phyloP scores from a whole-genome alignment of 129 eudicot species.

The Flaveria linearis region DNA sequence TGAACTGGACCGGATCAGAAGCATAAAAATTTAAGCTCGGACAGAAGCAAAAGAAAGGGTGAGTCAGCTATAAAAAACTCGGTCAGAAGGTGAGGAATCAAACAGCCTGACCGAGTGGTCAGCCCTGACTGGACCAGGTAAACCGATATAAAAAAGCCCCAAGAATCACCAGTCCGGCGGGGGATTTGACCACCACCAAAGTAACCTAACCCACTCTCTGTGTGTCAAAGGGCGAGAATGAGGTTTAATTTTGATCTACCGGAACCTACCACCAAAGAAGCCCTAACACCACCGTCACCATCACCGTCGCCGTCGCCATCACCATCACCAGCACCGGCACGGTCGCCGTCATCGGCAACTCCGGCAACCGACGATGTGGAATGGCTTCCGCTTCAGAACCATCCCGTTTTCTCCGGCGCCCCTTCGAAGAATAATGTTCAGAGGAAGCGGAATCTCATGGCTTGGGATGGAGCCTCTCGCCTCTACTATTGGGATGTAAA shows the following conservation, averaged over 20 bases:
- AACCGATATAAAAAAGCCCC: too few relatives aligned
- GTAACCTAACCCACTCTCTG: background rate
- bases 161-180: background rate
- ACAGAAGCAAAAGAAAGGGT: too few relatives aligned
- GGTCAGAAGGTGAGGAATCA: too few relatives aligned
- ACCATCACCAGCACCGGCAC: constrained; percentile 15
- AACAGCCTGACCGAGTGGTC: too few relatives aligned
- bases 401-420: constrained; percentile 60
- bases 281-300: constrained; percentile 38
- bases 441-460: constrained; percentile 48
- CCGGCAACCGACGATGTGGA: constrained; percentile 66
- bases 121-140: too few relatives aligned
- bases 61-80: too few relatives aligned
- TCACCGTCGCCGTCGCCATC: too few relatives aligned
- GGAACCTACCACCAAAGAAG: constrained; percentile 34
- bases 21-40: too few relatives aligned
- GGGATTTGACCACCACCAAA: constrained; percentile 23
- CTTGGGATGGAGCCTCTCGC: constrained; percentile 97
- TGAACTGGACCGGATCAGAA: too few relatives aligned
- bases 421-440: constrained; percentile 20
- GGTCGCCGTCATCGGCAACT: constrained; percentile 49
- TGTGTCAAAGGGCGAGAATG: constrained; percentile 34
- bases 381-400: constrained; percentile 84
- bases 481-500: constrained; percentile 75
- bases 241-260: constrained; percentile 55